These are phyloP conservation scores for Hypoxylon sp. DNA, from an alignment of 2,329 filamentous ascomycete species.

Conservation along the genomic window DNA sequence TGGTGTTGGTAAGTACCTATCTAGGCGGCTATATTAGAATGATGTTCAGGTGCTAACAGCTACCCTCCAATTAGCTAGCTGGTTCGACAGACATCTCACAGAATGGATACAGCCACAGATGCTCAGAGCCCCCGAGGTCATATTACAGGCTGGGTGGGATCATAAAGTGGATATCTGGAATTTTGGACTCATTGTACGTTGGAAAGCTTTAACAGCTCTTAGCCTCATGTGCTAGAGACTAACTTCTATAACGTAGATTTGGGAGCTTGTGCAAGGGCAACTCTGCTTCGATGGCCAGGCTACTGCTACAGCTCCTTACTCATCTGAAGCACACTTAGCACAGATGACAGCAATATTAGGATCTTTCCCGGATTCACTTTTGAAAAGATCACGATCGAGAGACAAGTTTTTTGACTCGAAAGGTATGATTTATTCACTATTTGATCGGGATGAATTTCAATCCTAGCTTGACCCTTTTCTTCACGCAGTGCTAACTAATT, in stretches of 20 bases:
- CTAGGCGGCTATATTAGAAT: neutral
- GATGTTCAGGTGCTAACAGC: neutral
- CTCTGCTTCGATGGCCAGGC: slow-evolving; percentile 1
- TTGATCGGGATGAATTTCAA: neutral
- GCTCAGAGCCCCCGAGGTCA: slow-evolving; percentile 3
- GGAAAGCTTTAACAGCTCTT: neutral
- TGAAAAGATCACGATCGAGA: neutral
- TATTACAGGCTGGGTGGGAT: neutral
- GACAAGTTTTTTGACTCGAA: neutral
- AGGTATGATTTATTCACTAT: neutral
- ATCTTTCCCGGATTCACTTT: neutral
- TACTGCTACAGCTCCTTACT: neutral
- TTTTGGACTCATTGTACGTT: neutral
- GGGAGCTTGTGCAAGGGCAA: neutral
- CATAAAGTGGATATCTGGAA: neutral
- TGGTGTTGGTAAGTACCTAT: neutral
- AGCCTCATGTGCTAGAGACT: neutral
- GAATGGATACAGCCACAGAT: neutral
- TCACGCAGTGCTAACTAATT: neutral
- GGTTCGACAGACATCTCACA: neutral
- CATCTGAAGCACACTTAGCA: slow-evolving; percentile 1
- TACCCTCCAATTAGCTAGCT: neutral
- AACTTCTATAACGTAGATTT: neutral
- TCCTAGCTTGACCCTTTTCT: neutral
- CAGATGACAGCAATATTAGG: slow-evolving; percentile 1